These are phyloP conservation scores for Penicillium occitanis DNA, from an alignment of 2,329 filamentous ascomycete genomes.

Conservation along the genomic window DNA sequence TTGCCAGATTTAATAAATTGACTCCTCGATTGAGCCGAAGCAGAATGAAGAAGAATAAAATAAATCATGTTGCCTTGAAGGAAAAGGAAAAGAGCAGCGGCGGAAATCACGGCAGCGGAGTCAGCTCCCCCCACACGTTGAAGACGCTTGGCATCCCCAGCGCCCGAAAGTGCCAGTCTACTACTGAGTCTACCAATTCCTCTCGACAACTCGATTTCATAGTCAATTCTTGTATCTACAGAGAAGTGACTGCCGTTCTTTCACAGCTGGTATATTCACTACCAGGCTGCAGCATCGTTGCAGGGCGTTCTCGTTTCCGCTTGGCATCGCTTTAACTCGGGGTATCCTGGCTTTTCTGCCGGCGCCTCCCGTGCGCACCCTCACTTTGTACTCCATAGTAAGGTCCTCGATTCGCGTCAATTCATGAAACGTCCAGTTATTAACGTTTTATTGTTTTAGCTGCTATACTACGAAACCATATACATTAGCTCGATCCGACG, in stretches of 20 bases:
- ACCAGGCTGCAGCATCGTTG: background rate
- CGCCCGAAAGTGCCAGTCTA: background rate
- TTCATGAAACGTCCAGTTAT: background rate
- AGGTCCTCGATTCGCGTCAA: conserved; percentile 2
- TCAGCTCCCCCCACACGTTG: conserved; percentile 2
- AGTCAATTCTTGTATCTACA: background rate
- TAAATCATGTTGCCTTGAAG: background rate
- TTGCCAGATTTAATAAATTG: background rate
- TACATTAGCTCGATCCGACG: background rate
- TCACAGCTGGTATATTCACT: background rate
- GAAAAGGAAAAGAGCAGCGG: background rate
- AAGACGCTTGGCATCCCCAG: conserved; percentile 4
- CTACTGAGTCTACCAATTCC: background rate
- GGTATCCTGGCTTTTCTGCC: conserved; percentile 1
- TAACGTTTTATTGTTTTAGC: background rate
- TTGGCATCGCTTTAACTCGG: conserved; percentile 3
- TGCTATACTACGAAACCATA: background rate
- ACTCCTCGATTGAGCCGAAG: background rate
- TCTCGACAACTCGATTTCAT: background rate
- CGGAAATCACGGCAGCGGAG: conserved; percentile 7
- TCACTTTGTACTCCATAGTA: background rate
- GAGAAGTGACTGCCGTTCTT: background rate
- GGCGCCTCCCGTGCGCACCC: background rate
- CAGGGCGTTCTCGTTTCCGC: background rate
- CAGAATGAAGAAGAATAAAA: background rate